These are phyloP conservation scores for Leccinum fallax DNA, from an alignment of 1,284 basidiomycete genomes.

Conservation along the genomic window DNA sequence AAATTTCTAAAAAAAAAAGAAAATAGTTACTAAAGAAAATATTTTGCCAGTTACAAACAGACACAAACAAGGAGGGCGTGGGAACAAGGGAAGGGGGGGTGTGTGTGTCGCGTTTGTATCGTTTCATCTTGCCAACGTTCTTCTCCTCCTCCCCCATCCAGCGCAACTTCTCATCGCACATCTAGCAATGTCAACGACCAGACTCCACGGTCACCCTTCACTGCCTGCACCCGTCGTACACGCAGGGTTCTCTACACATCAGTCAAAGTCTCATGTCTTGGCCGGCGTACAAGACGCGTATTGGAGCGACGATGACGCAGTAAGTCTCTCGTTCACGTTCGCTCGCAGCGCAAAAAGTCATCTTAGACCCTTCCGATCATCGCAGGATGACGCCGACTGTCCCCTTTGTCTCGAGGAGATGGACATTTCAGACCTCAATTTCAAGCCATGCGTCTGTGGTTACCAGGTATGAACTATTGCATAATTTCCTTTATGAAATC, in stretches of 20 bases:
- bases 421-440: conserved; percentile 98
- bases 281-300: conserved; percentile 96
- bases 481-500: conserved; percentile 18
- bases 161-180: conserved; percentile 8
- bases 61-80: conserved; percentile 25
- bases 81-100: conserved; percentile 24
- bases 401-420: conserved; percentile 98
- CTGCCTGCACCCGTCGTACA: conserved; percentile 73
- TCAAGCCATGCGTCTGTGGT: conserved; percentile 98
- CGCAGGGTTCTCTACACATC: conserved; percentile 65
- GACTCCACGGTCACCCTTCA: conserved; percentile 55
- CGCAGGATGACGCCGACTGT: conserved; percentile 95
- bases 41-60: conserved; percentile 25
- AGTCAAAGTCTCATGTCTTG: conserved; percentile 82
- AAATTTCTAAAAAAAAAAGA: not conserved
- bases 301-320: conserved; percentile 94
- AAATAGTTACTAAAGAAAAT: not conserved
- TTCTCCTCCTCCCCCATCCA: conserved; percentile 14
- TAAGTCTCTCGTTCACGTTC: conserved; percentile 36
- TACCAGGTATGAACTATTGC: conserved; percentile 74
- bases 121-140: conserved; percentile 18
- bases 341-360: conserved; percentile 13
- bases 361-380: conserved; percentile 18
- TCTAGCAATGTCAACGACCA: conserved; percentile 47
- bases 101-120: conserved; percentile 28